Base-by-base conservation (phyloP, 2,329 filamentous ascomycete species). In the Trichoderma sp. region DNA sequence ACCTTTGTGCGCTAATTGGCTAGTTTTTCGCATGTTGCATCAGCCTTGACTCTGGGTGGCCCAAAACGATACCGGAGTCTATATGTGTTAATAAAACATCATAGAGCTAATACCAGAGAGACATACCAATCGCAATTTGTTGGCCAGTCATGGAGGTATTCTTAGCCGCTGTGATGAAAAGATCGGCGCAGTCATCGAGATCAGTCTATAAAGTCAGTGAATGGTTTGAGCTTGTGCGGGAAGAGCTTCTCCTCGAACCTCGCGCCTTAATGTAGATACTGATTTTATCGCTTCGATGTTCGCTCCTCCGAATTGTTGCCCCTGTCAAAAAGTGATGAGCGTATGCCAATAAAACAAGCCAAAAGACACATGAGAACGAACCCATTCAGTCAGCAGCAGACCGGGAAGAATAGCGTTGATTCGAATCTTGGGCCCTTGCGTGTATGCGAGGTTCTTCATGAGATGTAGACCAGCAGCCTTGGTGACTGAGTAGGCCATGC, bases 131-230 rank as follows among this genome's bases (percentile, higher is more conserved):
- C 3, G 64, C 53, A 57, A 71, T 63, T 39, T 71, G 24, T 32
- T 71, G 70, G 6, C 70, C 70, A 12, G 70, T 71, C 70, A 71
- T 71, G 6, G 70, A 66, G n/a, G 15, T 30, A 14, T 71, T 71
- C 36, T 71, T 71, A 18, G 70, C 70, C 34, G 32, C 7, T 9
- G 53, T 32, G n/a, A 71, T 36, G 24, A 71, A 71, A 5, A 24
- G 36, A 9, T 71, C 70, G 12, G 70, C 70, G 8, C 62, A 53
- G 12, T 71, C 70, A 2, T 71, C 69, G 1, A 71, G 51, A 36
- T 66, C 36, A 28, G 62, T 66, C 69, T 71, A 18, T 36, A 9
- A 36, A 26, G 9, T 34, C 7, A 36, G 36, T n/a, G 18, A 43
- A n/a, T 65, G 6, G 9, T 18, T n/a, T 43, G 39, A 14, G 12